Base-by-base conservation (phyloP, 2,329 filamentous ascomycete species). In the Cladosporium sp. region DNA sequence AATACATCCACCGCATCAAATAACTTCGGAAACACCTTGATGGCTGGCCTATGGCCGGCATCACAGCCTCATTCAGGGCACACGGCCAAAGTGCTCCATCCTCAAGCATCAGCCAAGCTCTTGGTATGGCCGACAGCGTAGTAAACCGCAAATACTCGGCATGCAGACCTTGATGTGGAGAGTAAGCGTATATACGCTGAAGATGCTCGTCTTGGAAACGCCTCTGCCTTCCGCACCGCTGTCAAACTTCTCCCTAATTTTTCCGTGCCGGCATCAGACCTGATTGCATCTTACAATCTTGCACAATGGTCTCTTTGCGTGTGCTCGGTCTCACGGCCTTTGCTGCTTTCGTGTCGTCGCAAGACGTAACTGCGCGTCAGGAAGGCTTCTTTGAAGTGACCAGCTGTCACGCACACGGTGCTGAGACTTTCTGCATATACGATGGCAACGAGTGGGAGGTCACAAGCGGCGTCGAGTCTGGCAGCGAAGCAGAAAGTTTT, bases 371-470 rank as follows among this genome's bases (percentile, higher is more conserved):
- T 26, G 6, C 51, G n/a, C 61, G 61, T 26, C 61, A 64, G 36
- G 26, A 36, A 2, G 26, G 24, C 21, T 54, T 54, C 18, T 54
- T 54, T 5, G 61, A 64, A 28, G 61, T 55, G 10, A 44, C 51
- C 10, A 44, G 61, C 26, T 64, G 61, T n/a, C 61, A 64, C 15
- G 51, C 51, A 2, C 61, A 64, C 36, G 61, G 51, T 18, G 51
- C 44, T 4, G 36, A 28, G 8, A 36, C 55, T 2, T 64, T 64
- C 61, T 64, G 61, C 15, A 64, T 64, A 26, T 57, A 57, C 36
- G 61, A 64, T 15, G 51, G 51, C n/a, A 52, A 57, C 24, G 61
- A 64, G 15, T 64, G 61, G 61, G 61, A 64, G 36, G 61, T 64
- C 49, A 64, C 61, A 15, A 57, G 61, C 28, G 61, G 52, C 34